Conservation (phyloP, 495 filamentous ascomycete species). For the Talaromyces trachyspermus region DNA sequence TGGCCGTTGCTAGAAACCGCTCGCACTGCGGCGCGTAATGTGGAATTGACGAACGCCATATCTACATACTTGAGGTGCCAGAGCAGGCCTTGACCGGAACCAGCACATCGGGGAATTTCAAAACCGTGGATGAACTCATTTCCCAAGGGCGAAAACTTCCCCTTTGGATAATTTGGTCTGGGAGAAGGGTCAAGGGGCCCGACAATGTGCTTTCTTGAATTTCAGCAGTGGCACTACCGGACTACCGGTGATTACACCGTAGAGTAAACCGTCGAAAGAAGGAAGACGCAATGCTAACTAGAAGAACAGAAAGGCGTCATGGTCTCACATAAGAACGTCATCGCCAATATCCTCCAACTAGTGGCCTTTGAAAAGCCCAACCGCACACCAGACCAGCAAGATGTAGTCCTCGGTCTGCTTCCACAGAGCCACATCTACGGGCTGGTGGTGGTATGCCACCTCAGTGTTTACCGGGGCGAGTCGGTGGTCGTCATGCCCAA, state of each 20-base stretch:
- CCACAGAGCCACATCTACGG: constrained; percentile 85
- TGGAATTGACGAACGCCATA: constrained; percentile 59
- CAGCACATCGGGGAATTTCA: constrained; percentile 45
- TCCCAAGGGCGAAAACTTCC: constrained; percentile 54
- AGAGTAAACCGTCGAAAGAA: too few relatives aligned
- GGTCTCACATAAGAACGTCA: constrained; percentile 85
- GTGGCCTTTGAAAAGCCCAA: constrained; percentile 39
- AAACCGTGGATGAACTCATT: constrained; percentile 66
- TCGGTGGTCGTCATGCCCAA: constrained; percentile 71
- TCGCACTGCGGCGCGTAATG: constrained; percentile 56
- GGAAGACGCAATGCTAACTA: too few relatives aligned
- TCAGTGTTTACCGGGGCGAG: constrained; percentile 68
- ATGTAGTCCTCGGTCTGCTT: constrained; percentile 64
- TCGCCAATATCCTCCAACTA: constrained; percentile 70
- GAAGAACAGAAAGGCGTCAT: constrained; percentile 98
- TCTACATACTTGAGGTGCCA: constrained; percentile 69
- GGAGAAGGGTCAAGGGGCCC: constrained; percentile 65
- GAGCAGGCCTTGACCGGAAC: constrained; percentile 38
- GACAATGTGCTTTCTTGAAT: constrained; percentile 74
- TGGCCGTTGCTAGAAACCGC: constrained; percentile 62
- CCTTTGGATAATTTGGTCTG: constrained; percentile 58
- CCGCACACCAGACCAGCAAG: constrained; percentile 13
- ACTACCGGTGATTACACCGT: too few relatives aligned
- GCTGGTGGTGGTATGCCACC: constrained; percentile 67
- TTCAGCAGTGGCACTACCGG: constrained; percentile 86